A percentile compares a stretch with the other conserved stretches of the same genome.
Conservation (phyloP, 1,284 basidiomycete genomes). For the Hypsizygus ulmarius region DNA sequence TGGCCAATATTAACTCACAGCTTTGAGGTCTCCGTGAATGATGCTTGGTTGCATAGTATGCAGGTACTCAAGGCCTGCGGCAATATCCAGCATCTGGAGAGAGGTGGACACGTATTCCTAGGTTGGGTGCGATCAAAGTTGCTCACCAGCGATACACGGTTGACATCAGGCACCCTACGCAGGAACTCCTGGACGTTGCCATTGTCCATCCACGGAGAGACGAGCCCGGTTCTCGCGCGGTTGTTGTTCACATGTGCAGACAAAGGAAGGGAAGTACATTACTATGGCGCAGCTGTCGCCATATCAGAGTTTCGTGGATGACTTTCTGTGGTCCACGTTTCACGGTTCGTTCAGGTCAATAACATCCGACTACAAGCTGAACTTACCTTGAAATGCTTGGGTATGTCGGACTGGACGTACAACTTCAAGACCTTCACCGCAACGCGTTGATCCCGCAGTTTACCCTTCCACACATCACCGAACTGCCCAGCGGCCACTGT, state of each 20-base stretch:
- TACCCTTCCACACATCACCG: conserved; percentile 23
- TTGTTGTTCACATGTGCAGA: conserved; percentile 19
- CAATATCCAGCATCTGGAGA: conserved; percentile 26
- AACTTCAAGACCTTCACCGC: conserved; percentile 22
- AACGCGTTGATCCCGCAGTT: conserved; percentile 14
- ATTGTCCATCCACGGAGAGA: conserved; percentile 34
- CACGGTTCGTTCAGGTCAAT: neutral
- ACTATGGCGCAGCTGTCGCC: conserved; percentile 24
- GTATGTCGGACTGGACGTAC: conserved; percentile 11
- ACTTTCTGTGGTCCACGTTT: conserved; percentile 8
- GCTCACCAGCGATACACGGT: conserved; percentile 24
- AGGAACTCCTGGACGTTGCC: conserved; percentile 29
- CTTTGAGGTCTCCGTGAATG: conserved; percentile 39
- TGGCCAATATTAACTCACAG: conserved; percentile 24
- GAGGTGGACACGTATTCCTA: neutral
- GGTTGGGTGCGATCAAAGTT: neutral
- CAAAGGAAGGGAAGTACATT: conserved; percentile 28
- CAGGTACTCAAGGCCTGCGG: conserved; percentile 32
- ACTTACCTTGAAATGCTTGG: conserved; percentile 14
- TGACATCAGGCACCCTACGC: neutral
- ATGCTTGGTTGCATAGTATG: conserved; percentile 28
- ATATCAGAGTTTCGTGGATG: conserved; percentile 23
- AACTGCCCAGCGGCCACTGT: conserved; percentile 18
- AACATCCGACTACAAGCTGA: no score
- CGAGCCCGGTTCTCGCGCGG: conserved; percentile 24